Conservation (phyloP, 768 basidiomycete species). For the Galerina marginata region DNA sequence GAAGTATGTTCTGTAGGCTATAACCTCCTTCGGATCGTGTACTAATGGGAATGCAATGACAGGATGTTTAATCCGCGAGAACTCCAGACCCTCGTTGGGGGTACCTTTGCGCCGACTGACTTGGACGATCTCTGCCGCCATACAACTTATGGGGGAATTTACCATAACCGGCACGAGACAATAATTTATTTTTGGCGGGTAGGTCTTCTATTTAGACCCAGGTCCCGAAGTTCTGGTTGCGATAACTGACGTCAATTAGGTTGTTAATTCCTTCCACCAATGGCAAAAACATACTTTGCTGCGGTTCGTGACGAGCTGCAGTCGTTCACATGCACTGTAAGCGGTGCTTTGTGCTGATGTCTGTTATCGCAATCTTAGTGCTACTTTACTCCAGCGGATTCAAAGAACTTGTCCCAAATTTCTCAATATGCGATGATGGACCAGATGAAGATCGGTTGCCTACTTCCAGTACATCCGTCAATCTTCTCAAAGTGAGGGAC, state of each 20-base stretch:
- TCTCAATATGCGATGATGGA: too few relatives aligned
- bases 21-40: too few relatives aligned
- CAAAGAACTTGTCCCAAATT: too few relatives aligned
- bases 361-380: too few relatives aligned
- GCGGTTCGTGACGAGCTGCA: slow-evolving; percentile 94
- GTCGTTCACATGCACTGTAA: slow-evolving; percentile 85
- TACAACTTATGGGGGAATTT: slow-evolving; percentile 84
- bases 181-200: slow-evolving; percentile 98
- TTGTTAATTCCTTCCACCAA: slow-evolving; percentile 79
- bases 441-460: too few relatives aligned
- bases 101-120: slow-evolving; percentile 84
- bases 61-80: slow-evolving; percentile 99
- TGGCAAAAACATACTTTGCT: slow-evolving; percentile 80
- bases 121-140: slow-evolving; percentile 78
- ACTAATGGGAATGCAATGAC: not conserved
- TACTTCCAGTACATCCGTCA: too few relatives aligned
- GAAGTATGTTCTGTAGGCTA: too few relatives aligned
- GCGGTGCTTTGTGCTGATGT: too few relatives aligned
- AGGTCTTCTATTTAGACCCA: too few relatives aligned
- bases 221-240: too few relatives aligned
- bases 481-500: too few relatives aligned
- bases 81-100: slow-evolving; percentile 89
- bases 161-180: slow-evolving; percentile 70
- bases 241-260: too few relatives aligned
- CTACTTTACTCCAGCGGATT: not conserved